Percentiles rank a stretch among this genome's conserved stretches.
These are phyloP conservation scores for Trichoderma harzianum DNA, from an alignment of 2,329 filamentous ascomycete genomes.

Conservation along the genomic window DNA sequence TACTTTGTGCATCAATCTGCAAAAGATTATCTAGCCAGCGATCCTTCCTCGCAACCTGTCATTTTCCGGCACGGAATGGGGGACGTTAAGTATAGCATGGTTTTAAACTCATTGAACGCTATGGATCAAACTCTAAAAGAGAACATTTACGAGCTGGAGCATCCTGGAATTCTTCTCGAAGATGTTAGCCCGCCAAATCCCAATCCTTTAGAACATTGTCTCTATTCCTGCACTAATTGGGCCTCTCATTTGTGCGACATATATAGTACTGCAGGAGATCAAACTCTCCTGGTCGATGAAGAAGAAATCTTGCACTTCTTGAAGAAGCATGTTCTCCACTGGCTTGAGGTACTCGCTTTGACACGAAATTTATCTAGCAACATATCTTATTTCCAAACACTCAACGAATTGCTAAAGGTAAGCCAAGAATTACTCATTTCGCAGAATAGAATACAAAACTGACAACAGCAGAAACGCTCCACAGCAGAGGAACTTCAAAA, in stretches of 20 bases:
- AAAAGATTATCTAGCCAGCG: constrained; percentile 40
- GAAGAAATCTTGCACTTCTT: background rate
- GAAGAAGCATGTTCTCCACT: background rate
- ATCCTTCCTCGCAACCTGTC: constrained; percentile 21
- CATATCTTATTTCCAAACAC: background rate
- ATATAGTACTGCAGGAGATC: fast-evolving
- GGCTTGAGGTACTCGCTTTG: background rate
- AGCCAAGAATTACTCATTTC: too few species aligned
- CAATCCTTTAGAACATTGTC: constrained; percentile 17
- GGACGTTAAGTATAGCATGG: constrained; percentile 34
- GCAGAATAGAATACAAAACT: too few species aligned
- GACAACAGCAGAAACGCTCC: background rate
- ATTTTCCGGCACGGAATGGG: constrained; percentile 30
- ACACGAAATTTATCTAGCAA: background rate
- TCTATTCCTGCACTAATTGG: constrained; percentile 25
- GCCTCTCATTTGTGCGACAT: constrained; percentile 20
- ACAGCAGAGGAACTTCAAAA: background rate
- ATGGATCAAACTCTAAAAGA: constrained; percentile 26
- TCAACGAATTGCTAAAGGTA: background rate
- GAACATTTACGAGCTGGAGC: constrained; percentile 35
- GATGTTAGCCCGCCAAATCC: constrained; percentile 16
- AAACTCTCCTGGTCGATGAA: background rate
- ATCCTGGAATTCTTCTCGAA: constrained; percentile 7
- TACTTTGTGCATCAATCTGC: constrained; percentile 43
- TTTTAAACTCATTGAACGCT: constrained; percentile 28